Conservation (phyloP, 2,329 filamentous ascomycete genomes). For the Aspergillus awamori region DNA sequence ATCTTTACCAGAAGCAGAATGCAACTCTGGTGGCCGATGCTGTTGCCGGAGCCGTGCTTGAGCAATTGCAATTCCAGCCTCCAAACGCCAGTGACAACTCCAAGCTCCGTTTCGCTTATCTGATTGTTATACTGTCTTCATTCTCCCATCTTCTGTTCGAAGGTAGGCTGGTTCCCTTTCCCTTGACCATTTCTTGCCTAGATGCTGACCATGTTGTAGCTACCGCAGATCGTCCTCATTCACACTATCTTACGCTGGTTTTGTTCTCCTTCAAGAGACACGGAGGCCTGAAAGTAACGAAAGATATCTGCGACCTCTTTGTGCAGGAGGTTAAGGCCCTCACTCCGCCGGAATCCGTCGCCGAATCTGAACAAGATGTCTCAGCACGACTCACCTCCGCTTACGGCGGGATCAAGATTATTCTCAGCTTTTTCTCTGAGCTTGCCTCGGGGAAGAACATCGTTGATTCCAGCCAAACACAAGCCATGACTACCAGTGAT, state of each 20-base stretch:
- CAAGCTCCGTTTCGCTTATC: conserved; percentile 73
- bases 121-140: conserved; percentile 77
- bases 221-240: conserved; percentile 53
- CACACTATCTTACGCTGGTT: conserved; percentile 67
- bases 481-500: conserved; percentile 56
- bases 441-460: conserved; percentile 78
- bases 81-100: conserved; percentile 53
- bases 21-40: conserved; percentile 65
- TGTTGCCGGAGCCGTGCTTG: conserved; percentile 70
- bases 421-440: conserved; percentile 78
- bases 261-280: conserved; percentile 84
- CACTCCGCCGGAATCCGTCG: conserved; percentile 46
- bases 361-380: conserved; percentile 42
- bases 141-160: conserved; percentile 80
- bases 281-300: conserved; percentile 74
- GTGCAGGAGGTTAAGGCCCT: conserved; percentile 59
- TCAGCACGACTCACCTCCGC: conserved; percentile 53
- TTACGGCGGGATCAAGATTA: conserved; percentile 72
- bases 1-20: conserved; percentile 65
- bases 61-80: conserved; percentile 62
- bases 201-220: conserved; percentile 28
- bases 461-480: conserved; percentile 70
- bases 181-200: background rate
- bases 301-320: conserved; percentile 71
- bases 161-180: conserved; percentile 43